These are phyloP conservation scores for Morella rubra DNA, from an alignment of 306 rosid genomes.

Conservation along the genomic window DNA sequence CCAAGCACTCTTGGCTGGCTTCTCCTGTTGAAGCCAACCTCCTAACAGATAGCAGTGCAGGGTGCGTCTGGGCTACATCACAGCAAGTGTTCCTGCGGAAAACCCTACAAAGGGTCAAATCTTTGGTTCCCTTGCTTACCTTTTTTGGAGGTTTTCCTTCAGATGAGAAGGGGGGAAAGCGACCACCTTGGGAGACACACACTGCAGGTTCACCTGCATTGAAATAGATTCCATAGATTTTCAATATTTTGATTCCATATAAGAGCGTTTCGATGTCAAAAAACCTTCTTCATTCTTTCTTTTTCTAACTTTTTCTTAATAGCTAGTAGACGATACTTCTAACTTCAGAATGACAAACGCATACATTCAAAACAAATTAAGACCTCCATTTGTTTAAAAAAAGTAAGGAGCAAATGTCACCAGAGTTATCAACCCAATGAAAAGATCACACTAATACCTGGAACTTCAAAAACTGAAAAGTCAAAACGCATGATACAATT, in stretches of 20 bases:
- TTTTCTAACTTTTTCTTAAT: neutral
- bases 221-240: neutral
- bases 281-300: neutral
- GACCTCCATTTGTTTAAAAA: neutral
- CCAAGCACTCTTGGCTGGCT: constrained; percentile 78
- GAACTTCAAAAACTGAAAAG: neutral
- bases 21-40: constrained; percentile 85
- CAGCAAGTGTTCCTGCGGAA: constrained; percentile 86
- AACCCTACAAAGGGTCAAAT: constrained; percentile 79
- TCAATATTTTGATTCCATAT: neutral
- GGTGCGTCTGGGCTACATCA: constrained; percentile 75
- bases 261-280: neutral
- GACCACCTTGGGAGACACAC: constrained; percentile 89
- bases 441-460: constrained; percentile 15
- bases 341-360: neutral
- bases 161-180: constrained; percentile 69
- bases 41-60: constrained; percentile 70
- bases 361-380: neutral
- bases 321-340: neutral
- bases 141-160: constrained; percentile 75
- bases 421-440: constrained; percentile 1
- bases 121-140: constrained; percentile 65
- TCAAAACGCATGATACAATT: neutral
- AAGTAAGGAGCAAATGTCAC: neutral
- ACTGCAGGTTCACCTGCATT: constrained; percentile 57